Evolutionary conservation across 768 basidiomycete genomes (phyloP), one percentile per base, ranked within the genome.

Genomic region (Rubroboletus pulcherrimus): DNA sequence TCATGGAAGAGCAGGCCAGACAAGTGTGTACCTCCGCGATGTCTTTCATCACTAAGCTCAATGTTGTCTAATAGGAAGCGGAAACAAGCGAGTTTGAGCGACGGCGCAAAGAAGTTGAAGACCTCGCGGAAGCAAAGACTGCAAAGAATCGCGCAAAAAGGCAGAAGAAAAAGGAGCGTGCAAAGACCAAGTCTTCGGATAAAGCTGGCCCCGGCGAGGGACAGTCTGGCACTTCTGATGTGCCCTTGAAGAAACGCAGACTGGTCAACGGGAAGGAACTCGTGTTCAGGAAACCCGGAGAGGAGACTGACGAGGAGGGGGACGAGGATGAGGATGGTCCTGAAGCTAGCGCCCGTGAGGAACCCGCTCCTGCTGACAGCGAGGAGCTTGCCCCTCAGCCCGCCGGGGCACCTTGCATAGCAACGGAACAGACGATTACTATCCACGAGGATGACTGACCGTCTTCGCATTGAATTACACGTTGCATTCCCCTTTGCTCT

Each of bases 121-220:
- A 84, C 30, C 65, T 73, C 4, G 84, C 89, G 0, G 87, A 96
- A 44, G 85, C 87, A 2, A 97, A 94, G 76, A 98, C 96, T 0
- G 87, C 92, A 12, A 98, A 94, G 75, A 99, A 99, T 70, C 82
- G 97, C 19, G 90, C 91, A 15, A 98, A 91, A 70, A 77, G 97
- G 43, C 90, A 87, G 71, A 97, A 96, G 79, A 92, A 93, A 78
- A 98, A 95, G 70, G 87, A 81, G 59, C 75, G 83, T 48, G 71
- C 81, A 38, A 85, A 87, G 69, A 69, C 46, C 74, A 82, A 69
- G 68, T 50, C 43, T 44, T 64, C 54, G 53, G 67, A 63, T 49
- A 68, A 72, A 49, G 56, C 58, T 15, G 63, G 67, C 38, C 63
- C 67, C 45, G 68, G 56, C n/a, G 66, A 65, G 41, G 59, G 57